Base-by-base conservation (phyloP, 371 early-diverging fungal species). In the Actinomucor elegans region DNA sequence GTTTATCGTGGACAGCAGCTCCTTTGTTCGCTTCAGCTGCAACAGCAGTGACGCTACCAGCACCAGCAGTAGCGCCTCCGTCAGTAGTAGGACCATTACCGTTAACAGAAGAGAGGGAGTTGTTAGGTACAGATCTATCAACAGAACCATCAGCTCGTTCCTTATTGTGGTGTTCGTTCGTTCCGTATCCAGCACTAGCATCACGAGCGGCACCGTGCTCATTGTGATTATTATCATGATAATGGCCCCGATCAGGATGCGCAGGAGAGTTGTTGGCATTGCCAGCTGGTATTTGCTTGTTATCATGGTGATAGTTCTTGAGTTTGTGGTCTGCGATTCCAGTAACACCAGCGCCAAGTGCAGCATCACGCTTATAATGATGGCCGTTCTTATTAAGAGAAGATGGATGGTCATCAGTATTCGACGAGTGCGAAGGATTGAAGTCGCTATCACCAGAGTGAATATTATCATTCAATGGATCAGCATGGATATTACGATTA, bases 301-400 rank as follows among this genome's bases (percentile, higher is more conserved):
- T 45, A 3, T 44, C 40, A 32, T 38, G 29, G 5, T 49, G 43
- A 2, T 52, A 11, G 5, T 31, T 11, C 31, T 31, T 31, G 31
- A 7, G 31, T n/a, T n/a, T n/a, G n/a, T n/a, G n/a, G 52, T 29
- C n/a, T n/a, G 45, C 50, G 26, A 55, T 23, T 9, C 54, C 54
- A 4, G 54, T 53, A 34, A 49, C 60, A 20, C 53, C 55, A 12
- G 55, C 55, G n/a, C 48, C 59, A 1, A 48, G 21, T 1, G 48
- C 59, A 15, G 57, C 57, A 24, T 57, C 45, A 14, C 57, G 49
- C 6, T 9, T 38, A 31, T 51, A 40, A 7, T 40, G 52, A 5
- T 40, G 42, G 0, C 41, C 52, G 0, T 52, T 42, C 2, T 17
- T 5, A n/a, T 47, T 28, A 0, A 31, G 29, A n/a, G 37, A 5